A percentile compares a stretch with the other conserved stretches of the same genome.
Evolutionary conservation across 768 basidiomycete species (phyloP).

Genomic region (Austroboletus eburneus): DNA sequence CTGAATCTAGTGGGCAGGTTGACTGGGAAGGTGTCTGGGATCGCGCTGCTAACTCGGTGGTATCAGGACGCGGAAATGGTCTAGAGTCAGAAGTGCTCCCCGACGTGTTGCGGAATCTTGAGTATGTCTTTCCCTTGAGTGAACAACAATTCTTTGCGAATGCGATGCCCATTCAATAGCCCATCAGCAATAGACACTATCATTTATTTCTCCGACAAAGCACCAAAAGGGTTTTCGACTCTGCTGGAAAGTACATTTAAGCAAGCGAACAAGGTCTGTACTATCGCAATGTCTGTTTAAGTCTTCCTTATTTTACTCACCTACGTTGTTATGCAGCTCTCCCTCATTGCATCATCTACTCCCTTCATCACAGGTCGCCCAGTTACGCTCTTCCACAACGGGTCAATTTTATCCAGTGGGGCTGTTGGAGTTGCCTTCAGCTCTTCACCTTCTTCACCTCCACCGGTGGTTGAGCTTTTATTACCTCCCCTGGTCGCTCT

Average conservation of each 20-base stretch:
- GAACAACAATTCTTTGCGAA: neutral
- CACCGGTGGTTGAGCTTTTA: slow-evolving; percentile 17
- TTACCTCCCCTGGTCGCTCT: slow-evolving; percentile 44
- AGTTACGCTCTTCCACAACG: slow-evolving; percentile 62
- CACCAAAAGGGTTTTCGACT: slow-evolving; percentile 52
- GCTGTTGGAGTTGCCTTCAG: slow-evolving; percentile 63
- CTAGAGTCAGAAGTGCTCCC: slow-evolving; percentile 30
- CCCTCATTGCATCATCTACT: slow-evolving; percentile 68
- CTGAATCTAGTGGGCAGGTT: slow-evolving; percentile 14
- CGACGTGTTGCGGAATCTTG: slow-evolving; percentile 31
- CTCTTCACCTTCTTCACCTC: slow-evolving; percentile 9
- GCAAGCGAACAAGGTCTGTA: slow-evolving; percentile 45
- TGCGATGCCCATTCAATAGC: slow-evolving; percentile 8
- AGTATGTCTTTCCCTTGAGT: slow-evolving; percentile 15
- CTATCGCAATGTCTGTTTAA: neutral
- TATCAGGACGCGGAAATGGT: neutral
- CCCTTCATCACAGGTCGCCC: slow-evolving; percentile 76
- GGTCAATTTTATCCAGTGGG: slow-evolving; percentile 53
- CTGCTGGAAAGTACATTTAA: slow-evolving; percentile 40
- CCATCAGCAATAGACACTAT: slow-evolving; percentile 27
- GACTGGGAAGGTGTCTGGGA: slow-evolving; percentile 57
- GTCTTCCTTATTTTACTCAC: too few relatives aligned
- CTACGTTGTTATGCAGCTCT: slow-evolving; percentile 40
- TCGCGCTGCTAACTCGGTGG: slow-evolving; percentile 12
- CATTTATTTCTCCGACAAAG: slow-evolving; percentile 53